A percentile compares a stretch with the other conserved stretches of the same genome.
Evolutionary conservation across 169 alveolate genomes (phyloP).

Genomic region (Plasmodium gonderi): DNA sequence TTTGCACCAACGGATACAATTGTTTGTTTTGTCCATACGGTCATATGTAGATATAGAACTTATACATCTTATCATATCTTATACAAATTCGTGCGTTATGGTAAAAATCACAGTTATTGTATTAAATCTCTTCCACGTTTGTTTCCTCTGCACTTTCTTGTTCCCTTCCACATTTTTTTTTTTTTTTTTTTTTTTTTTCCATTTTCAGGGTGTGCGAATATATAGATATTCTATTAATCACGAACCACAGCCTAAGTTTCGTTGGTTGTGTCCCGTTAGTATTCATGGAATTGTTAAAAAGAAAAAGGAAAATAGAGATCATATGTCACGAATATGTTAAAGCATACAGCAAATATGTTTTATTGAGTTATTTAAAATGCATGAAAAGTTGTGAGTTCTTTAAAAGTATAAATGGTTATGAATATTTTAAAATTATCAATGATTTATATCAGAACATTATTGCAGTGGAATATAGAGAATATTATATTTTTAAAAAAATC

Average conservation of each 20-base stretch:
- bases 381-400: slow-evolving; percentile 16
- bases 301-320: slow-evolving; percentile 15
- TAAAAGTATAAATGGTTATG: slow-evolving; percentile 25
- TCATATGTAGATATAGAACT: too few species aligned
- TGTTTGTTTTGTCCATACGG: too few species aligned
- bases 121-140: neutral
- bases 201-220: slow-evolving; percentile 52
- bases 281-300: slow-evolving; percentile 18
- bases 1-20: too few species aligned
- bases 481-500: slow-evolving; percentile 34
- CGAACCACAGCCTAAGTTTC: slow-evolving; percentile 42
- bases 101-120: too few species aligned
- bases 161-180: neutral
- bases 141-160: neutral
- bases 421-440: slow-evolving; percentile 40
- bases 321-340: slow-evolving; percentile 65
- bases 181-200: neutral
- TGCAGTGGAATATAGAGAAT: slow-evolving; percentile 44
- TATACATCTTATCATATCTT: too few species aligned
- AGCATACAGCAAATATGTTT: slow-evolving; percentile 45
- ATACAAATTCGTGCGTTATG: neutral
- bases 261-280: slow-evolving; percentile 54
- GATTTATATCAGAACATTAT: slow-evolving; percentile 22
- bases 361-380: slow-evolving; percentile 62
- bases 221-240: slow-evolving; percentile 25